Evolutionary conservation across 768 basidiomycete species (phyloP).

Genomic region (Hygrophoropsis aurantiaca): DNA sequence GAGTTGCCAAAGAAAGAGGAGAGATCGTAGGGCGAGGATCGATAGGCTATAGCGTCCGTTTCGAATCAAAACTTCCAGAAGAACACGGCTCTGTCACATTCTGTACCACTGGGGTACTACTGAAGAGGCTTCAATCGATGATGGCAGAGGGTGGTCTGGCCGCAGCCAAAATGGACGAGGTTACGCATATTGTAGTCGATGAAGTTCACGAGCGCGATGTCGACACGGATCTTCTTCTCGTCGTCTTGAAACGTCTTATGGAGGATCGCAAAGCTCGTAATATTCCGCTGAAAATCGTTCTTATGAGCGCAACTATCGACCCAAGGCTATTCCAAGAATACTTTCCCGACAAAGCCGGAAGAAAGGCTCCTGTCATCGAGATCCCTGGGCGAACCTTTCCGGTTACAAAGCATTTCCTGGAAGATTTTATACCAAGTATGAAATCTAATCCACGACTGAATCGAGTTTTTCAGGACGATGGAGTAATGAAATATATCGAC

Average conservation of each 20-base stretch:
- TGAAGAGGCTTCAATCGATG: conserved; percentile 80
- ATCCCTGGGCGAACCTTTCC: conserved; percentile 93
- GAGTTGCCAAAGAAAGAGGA: conserved; percentile 86
- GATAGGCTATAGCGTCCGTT: conserved; percentile 91
- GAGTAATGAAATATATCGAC: conserved; percentile 67
- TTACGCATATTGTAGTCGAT: conserved; percentile 91
- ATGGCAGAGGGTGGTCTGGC: conserved; percentile 43
- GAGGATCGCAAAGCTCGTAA: conserved; percentile 68
- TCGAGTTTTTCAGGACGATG: conserved; percentile 74
- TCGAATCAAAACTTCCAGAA: conserved; percentile 78
- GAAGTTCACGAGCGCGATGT: conserved; percentile 96
- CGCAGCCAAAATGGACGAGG: conserved; percentile 57
- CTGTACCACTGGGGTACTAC: conserved; percentile 90
- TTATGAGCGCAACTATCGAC: conserved; percentile 97
- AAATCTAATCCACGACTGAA: conserved; percentile 32
- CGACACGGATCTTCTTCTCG: conserved; percentile 87
- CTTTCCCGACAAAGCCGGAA: conserved; percentile 64
- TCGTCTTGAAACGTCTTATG: conserved; percentile 83
- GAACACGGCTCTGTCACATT: conserved; percentile 86
- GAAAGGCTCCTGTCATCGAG: conserved; percentile 69
- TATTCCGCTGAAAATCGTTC: conserved; percentile 78
- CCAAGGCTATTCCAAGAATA: conserved; percentile 86
- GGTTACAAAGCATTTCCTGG: conserved; percentile 77
- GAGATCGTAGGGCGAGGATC: conserved; percentile 62
- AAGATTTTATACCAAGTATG: conserved; percentile 67